Conservation (phyloP, 768 basidiomycete species). For the Termitomyces sp. region DNA sequence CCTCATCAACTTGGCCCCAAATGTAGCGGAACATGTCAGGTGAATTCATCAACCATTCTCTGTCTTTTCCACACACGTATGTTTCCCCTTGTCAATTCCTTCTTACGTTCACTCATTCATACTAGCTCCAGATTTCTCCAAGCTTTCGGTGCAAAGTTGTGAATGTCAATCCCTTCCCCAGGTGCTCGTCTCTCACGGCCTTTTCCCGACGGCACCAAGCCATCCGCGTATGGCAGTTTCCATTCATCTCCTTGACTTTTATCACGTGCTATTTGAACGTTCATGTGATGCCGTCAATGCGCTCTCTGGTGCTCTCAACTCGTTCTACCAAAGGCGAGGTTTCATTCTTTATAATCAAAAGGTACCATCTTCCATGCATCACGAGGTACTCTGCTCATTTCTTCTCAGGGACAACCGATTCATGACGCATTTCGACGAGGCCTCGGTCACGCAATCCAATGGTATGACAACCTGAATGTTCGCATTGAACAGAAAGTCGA, state of each 20-base stretch:
- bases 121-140: conserved; percentile 12
- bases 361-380: too few species aligned
- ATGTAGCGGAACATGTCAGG: not conserved
- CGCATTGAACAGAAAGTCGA: not conserved
- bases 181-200: conserved; percentile 21
- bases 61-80: conserved; percentile 12
- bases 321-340: conserved; percentile 22
- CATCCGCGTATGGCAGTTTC: conserved; percentile 20
- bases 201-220: conserved; percentile 26
- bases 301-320: conserved; percentile 19
- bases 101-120: too few species aligned
- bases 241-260: conserved; percentile 26
- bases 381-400: too few species aligned
- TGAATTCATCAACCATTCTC: not conserved
- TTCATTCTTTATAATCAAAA: not conserved
- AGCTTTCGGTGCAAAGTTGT: conserved; percentile 12
- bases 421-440: not conserved
- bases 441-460: not conserved
- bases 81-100: not conserved
- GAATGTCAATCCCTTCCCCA: conserved; percentile 15
- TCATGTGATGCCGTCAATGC: conserved; percentile 30
- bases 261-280: conserved; percentile 25
- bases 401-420: not conserved
- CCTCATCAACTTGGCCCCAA: not conserved
- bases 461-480: conserved; percentile 1